Evolutionary conservation across 2,329 filamentous ascomycete genomes (phyloP).

Genomic region (Colletotrichum higginsianum): DNA sequence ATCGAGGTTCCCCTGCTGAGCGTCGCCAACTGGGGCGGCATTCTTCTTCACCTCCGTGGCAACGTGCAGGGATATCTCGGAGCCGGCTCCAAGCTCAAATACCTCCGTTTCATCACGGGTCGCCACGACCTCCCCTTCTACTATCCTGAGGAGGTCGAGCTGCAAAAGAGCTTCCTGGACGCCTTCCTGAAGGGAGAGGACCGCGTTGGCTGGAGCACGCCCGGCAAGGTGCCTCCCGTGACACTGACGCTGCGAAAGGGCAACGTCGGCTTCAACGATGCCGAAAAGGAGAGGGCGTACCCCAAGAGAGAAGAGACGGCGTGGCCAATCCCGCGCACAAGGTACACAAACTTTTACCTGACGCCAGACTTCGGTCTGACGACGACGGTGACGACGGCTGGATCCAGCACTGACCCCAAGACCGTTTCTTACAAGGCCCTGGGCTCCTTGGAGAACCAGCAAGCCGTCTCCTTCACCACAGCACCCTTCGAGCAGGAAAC

Average conservation of each 20-base stretch:
- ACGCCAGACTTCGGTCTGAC: slow-evolving; percentile 62
- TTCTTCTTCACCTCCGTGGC: slow-evolving; percentile 77
- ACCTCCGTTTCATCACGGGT: slow-evolving; percentile 78
- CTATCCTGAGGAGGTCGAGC: slow-evolving; percentile 76
- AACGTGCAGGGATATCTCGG: slow-evolving; percentile 77
- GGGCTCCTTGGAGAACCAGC: slow-evolving; percentile 67
- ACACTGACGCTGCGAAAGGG: slow-evolving; percentile 75
- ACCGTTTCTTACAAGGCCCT: slow-evolving; percentile 71
- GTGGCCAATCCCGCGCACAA: slow-evolving; percentile 78
- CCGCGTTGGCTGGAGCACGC: slow-evolving; percentile 69
- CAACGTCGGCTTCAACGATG: slow-evolving; percentile 76
- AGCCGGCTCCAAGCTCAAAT: slow-evolving; percentile 78
- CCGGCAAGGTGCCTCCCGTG: slow-evolving; percentile 73
- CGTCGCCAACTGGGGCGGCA: slow-evolving; percentile 81
- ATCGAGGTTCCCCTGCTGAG: slow-evolving; percentile 77
- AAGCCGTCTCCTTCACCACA: slow-evolving; percentile 71
- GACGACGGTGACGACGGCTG: slow-evolving; percentile 44
- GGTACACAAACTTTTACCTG: slow-evolving; percentile 75
- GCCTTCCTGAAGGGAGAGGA: slow-evolving; percentile 80
- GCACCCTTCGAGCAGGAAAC: slow-evolving; percentile 72
- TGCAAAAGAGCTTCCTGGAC: slow-evolving; percentile 78
- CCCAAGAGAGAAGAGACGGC: slow-evolving; percentile 69
- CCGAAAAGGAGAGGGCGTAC: slow-evolving; percentile 71
- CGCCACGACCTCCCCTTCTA: slow-evolving; percentile 82
- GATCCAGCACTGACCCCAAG: slow-evolving; percentile 41